phyloP scores from a whole-genome alignment of 148 eudicot genomes.

The Vaccinium corymbosum region DNA sequence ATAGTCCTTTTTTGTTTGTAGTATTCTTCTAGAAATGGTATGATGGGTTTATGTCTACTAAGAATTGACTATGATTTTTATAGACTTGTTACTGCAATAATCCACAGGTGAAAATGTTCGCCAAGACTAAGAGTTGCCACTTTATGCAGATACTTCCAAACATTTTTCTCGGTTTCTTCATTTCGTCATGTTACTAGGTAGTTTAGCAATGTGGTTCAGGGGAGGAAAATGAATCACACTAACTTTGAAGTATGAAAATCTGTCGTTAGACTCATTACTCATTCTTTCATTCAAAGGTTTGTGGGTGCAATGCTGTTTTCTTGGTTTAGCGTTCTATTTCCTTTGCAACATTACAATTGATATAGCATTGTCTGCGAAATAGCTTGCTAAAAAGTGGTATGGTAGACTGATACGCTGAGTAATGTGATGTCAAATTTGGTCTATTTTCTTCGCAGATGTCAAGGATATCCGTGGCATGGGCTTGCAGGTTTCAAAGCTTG shows the following conservation, averaged over 20 bases:
- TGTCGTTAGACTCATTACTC: not conserved
- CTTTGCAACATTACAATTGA: not conserved
- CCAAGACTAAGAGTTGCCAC: not conserved
- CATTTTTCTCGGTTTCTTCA: not conserved
- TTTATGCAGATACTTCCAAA: not conserved
- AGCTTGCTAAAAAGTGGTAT: conserved; percentile 5
- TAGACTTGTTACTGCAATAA: not conserved
- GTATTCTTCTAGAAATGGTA: not conserved
- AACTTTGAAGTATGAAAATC: not conserved
- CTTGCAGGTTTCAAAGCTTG: conserved; percentile 83
- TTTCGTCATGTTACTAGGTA: not conserved
- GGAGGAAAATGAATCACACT: not conserved
- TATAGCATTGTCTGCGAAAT: not conserved
- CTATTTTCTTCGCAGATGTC: conserved; percentile 46
- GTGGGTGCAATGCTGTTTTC: not conserved
- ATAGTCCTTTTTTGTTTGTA: too few relatives aligned
- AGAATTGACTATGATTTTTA: not conserved
- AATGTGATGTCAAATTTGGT: conserved; percentile 13
- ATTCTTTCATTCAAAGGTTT: not conserved
- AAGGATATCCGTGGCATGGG: conserved; percentile 92
- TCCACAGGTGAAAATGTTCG: not conserved
- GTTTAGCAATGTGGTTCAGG: not conserved
- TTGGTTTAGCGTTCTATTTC: not conserved
- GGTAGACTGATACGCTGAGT: not conserved
- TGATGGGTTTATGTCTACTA: not conserved